Percentiles rank a stretch among this genome's conserved stretches.
Evolutionary conservation across 2,329 filamentous ascomycete species (phyloP).

Genomic region (Fusarium denticulatum): DNA sequence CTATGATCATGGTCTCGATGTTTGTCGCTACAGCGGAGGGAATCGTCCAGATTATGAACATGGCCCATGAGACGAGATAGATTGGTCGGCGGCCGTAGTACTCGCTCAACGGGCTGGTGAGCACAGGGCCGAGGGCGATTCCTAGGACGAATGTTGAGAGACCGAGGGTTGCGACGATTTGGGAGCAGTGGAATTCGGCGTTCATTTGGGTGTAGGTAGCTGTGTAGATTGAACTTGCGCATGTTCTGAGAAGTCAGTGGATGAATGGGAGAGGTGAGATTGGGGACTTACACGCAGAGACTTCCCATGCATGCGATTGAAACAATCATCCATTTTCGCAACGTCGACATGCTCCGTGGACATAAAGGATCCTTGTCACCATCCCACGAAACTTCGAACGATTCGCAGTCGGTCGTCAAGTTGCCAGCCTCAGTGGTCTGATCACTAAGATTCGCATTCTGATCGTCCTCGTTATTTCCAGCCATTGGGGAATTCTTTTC

Average conservation of each 20-base stretch:
- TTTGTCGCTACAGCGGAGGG: slow-evolving; percentile 81
- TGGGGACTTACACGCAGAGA: slow-evolving; percentile 20
- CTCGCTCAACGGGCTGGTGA: slow-evolving; percentile 69
- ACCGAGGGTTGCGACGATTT: slow-evolving; percentile 12
- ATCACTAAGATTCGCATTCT: slow-evolving; percentile 9
- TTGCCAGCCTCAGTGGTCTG: slow-evolving; percentile 16
- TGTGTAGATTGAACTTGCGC: slow-evolving; percentile 79
- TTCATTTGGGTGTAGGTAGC: slow-evolving; percentile 32
- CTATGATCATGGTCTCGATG: slow-evolving; percentile 77
- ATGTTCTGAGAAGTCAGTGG: slow-evolving; percentile 63
- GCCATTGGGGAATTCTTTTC: not conserved
- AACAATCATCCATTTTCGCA: slow-evolving; percentile 29
- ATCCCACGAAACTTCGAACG: slow-evolving; percentile 13
- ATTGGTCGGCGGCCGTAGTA: slow-evolving; percentile 80
- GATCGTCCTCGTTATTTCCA: not conserved
- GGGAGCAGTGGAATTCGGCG: slow-evolving; percentile 22
- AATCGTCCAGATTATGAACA: slow-evolving; percentile 80
- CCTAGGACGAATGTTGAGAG: slow-evolving; percentile 55
- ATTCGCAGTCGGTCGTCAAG: not conserved
- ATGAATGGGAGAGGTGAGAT: no score
- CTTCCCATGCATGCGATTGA: slow-evolving; percentile 26
- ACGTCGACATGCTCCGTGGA: slow-evolving; percentile 15
- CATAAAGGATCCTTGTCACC: slow-evolving; percentile 24
- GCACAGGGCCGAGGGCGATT: slow-evolving; percentile 64
- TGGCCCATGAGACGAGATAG: slow-evolving; percentile 74